phyloP scores from a whole-genome alignment of 2,329 filamentous ascomycete species.

The Aspergillus sergii region DNA sequence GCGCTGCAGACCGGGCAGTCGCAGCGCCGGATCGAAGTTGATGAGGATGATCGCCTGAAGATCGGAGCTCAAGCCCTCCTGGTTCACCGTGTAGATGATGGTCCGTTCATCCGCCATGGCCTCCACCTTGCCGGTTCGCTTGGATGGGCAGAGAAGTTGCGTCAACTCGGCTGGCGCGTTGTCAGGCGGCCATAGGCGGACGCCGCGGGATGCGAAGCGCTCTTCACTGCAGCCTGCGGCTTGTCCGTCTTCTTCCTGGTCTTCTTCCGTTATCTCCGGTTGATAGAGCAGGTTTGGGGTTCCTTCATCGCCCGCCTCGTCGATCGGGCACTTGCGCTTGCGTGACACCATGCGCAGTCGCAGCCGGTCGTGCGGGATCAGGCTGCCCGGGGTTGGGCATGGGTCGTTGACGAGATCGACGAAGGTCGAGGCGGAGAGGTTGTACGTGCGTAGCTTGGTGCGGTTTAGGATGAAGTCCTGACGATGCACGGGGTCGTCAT shows the following conservation, averaged over 20 bases:
- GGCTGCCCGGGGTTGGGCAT: slow-evolving; percentile 22
- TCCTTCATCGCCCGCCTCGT: slow-evolving; percentile 33
- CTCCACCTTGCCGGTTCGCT: slow-evolving; percentile 34
- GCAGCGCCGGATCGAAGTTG: slow-evolving; percentile 43
- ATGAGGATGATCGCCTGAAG: slow-evolving; percentile 41
- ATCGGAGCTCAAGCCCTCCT: slow-evolving; percentile 21
- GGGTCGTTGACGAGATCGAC: slow-evolving; percentile 49
- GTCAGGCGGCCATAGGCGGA: slow-evolving; percentile 46
- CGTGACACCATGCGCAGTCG: slow-evolving; percentile 46
- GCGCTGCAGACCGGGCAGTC: slow-evolving; percentile 26
- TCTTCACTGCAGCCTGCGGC: slow-evolving; percentile 41
- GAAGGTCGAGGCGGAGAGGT: slow-evolving; percentile 43
- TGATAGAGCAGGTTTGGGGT: slow-evolving; percentile 29
- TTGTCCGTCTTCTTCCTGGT: slow-evolving; percentile 20
- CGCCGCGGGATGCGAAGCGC: slow-evolving; percentile 40
- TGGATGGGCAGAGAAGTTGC: slow-evolving; percentile 42
- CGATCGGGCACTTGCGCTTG: slow-evolving; percentile 43
- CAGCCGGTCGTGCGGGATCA: slow-evolving; percentile 41
- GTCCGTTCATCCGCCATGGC: slow-evolving; percentile 44
- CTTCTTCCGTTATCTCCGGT: slow-evolving; percentile 29
- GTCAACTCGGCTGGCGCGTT: slow-evolving; percentile 41
- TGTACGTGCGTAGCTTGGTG: slow-evolving; percentile 48
- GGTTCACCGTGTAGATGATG: slow-evolving; percentile 42
- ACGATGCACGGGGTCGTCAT: slow-evolving; percentile 24
- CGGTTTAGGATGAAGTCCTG: slow-evolving; percentile 48